A percentile compares a stretch with the other conserved stretches of the same genome.
Conservation (phyloP, 345 rosid genomes). For the Euphorbia pulcherrima region DNA sequence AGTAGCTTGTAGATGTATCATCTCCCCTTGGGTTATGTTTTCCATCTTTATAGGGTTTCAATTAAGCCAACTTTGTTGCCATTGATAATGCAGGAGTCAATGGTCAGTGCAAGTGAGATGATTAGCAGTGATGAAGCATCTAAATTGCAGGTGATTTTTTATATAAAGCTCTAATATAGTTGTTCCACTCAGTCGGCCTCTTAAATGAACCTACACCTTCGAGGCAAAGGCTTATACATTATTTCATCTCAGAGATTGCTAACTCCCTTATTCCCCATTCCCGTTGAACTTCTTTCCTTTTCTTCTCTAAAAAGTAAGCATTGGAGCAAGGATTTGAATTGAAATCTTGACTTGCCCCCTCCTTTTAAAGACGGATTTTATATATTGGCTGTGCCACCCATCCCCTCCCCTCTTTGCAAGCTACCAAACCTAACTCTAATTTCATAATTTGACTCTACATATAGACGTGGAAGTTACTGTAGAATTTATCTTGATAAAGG, state of each 20-base stretch:
- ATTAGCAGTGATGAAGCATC: slow-evolving; percentile 37
- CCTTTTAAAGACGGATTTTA: background rate
- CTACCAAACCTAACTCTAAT: background rate
- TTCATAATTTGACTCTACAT: background rate
- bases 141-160: slow-evolving; percentile 42
- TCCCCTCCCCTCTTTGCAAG: background rate
- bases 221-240: background rate
- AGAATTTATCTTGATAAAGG: too few species aligned
- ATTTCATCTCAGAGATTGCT: background rate
- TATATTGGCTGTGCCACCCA: background rate
- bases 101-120: slow-evolving; percentile 29
- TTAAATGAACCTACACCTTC: background rate
- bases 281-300: background rate
- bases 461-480: background rate
- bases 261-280: background rate
- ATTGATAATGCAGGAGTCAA: slow-evolving; percentile 37
- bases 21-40: slow-evolving; percentile 4
- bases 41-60: slow-evolving; percentile 14
- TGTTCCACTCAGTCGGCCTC: background rate
- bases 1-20: slow-evolving; percentile 27
- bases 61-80: background rate
- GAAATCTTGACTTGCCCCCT: background rate
- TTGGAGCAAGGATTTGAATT: background rate
- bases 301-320: background rate
- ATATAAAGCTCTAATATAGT: slow-evolving; percentile 3